Percentiles rank a stretch among this genome's conserved stretches.
Conservation (phyloP, 192 early-diverging fungal species). For the Backusella psychrophila region DNA sequence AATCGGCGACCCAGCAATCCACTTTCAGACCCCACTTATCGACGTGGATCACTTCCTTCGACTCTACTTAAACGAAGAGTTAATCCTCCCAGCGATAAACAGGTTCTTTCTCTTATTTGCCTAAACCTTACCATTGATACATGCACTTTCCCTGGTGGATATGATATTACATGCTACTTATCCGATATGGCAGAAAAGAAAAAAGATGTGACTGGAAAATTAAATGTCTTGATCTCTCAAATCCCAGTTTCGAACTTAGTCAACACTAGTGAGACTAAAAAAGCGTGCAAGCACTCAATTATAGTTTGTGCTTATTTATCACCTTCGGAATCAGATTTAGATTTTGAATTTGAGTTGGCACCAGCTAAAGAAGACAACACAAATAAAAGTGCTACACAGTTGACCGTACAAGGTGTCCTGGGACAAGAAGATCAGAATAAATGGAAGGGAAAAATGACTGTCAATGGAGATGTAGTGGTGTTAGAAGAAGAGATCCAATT, state of each 20-base stretch:
- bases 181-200: slow-evolving; percentile 12
- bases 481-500: slow-evolving; percentile 15
- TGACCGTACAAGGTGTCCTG: slow-evolving; percentile 26
- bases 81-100: background rate
- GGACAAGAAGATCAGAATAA: slow-evolving; percentile 27
- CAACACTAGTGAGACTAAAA: slow-evolving; percentile 10
- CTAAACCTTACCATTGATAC: background rate
- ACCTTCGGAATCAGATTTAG: slow-evolving; percentile 1
- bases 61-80: background rate
- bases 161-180: background rate
- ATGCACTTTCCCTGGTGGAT: background rate
- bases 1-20: background rate
- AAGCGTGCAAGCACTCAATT: slow-evolving; percentile 13
- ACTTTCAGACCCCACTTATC: background rate
- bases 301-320: background rate
- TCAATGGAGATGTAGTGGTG: slow-evolving; percentile 25
- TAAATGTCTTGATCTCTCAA: slow-evolving; percentile 15
- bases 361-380: slow-evolving; percentile 14
- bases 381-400: background rate
- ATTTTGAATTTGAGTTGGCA: slow-evolving; percentile 12
- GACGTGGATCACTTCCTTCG: slow-evolving; percentile 1
- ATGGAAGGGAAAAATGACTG: slow-evolving; percentile 19
- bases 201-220: slow-evolving; percentile 13
- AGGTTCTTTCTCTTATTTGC: background rate
- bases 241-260: slow-evolving; percentile 15